Evolutionary conservation across 1,284 basidiomycete genomes (phyloP).

Genomic region (Gomphus bonarii): DNA sequence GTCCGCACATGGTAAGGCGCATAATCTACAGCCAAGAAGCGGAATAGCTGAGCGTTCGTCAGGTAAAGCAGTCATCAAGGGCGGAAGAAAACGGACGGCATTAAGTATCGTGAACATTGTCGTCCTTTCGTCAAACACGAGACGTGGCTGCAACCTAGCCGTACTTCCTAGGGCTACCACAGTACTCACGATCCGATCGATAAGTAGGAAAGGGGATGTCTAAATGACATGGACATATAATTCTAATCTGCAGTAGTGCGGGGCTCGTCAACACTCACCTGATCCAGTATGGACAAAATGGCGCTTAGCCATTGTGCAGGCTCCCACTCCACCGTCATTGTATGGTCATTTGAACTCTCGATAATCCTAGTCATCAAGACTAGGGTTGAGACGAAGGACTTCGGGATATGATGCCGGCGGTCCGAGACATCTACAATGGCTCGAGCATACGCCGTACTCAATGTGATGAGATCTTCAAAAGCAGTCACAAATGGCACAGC

Average conservation of each 20-base stretch:
- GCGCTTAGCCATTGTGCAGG: constrained; percentile 23
- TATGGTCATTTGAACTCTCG: constrained; percentile 28
- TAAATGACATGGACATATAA: constrained; percentile 18
- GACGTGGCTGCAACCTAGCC: constrained; percentile 37
- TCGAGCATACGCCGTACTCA: constrained; percentile 36
- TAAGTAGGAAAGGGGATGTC: constrained; percentile 53
- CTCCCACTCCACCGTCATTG: constrained; percentile 20
- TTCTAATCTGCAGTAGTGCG: constrained; percentile 9
- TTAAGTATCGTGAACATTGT: constrained; percentile 49
- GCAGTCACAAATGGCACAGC: constrained; percentile 41
- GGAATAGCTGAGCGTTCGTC: constrained; percentile 44
- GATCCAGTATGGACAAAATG: constrained; percentile 18
- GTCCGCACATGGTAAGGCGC: constrained; percentile 75
- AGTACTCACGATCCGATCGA: constrained; percentile 56
- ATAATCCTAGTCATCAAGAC: constrained; percentile 40
- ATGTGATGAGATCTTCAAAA: constrained; percentile 41
- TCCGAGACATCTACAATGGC: constrained; percentile 20
- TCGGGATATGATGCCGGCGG: constrained; percentile 24
- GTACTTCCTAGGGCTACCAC: constrained; percentile 47
- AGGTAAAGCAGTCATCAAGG: constrained; percentile 7
- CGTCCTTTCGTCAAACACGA: constrained; percentile 43
- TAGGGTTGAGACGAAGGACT: constrained; percentile 39
- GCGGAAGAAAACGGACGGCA: constrained; percentile 26
- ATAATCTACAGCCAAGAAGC: constrained; percentile 60
- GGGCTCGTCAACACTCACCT: constrained; percentile 17